Percentiles rank a stretch among this genome's conserved stretches.
phyloP scores from a whole-genome alignment of 1,139 yeast genomes.

The Kluyveromyces sp. region DNA sequence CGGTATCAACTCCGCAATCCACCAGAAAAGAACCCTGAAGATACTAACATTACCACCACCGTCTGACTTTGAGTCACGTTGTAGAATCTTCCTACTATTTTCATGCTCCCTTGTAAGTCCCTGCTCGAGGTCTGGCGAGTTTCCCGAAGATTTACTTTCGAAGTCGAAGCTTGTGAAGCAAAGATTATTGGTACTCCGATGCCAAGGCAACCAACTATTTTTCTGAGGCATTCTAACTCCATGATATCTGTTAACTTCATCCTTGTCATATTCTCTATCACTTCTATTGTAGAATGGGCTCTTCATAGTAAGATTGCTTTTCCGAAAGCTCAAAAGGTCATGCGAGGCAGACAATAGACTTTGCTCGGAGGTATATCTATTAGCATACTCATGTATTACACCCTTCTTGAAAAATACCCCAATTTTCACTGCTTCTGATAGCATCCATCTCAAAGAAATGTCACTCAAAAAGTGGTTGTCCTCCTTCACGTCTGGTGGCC shows the following conservation, averaged over 20 bases:
- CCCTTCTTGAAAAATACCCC: conserved; percentile 43
- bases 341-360: conserved; percentile 43
- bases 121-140: neutral
- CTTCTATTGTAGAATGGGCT: conserved; percentile 4
- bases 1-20: conserved; percentile 56
- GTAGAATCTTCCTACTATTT: neutral
- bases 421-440: conserved; percentile 43
- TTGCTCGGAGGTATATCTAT: conserved; percentile 34
- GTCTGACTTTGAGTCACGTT: conserved; percentile 25
- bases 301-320: conserved; percentile 10
- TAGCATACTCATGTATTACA: conserved; percentile 37
- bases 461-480: conserved; percentile 38
- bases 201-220: conserved; percentile 1
- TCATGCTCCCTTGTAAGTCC: neutral
- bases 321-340: conserved; percentile 36
- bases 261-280: neutral
- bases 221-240: neutral
- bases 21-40: conserved; percentile 39
- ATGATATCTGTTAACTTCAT: conserved; percentile 1
- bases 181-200: neutral
- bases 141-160: neutral
- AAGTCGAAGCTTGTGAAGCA: conserved; percentile 8
- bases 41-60: conserved; percentile 34
- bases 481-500: conserved; percentile 37
- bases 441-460: conserved; percentile 52